A percentile compares a stretch with the other conserved stretches of the same genome.
phyloP scores from a whole-genome alignment of 2,329 filamentous ascomycete genomes.

The Fusarium neocosmosporiellum region DNA sequence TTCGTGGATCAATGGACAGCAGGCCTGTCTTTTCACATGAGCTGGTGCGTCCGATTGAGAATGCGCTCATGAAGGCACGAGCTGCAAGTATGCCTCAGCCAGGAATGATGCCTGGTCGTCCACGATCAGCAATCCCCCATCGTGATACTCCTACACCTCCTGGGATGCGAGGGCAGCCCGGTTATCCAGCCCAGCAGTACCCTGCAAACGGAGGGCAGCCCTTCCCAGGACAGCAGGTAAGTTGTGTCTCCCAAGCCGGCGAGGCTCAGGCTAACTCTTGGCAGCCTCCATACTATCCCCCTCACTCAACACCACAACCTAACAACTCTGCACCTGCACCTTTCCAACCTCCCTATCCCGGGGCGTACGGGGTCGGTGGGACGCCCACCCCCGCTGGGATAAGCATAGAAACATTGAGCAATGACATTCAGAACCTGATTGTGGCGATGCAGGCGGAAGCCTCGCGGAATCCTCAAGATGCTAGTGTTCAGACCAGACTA shows the following conservation, averaged over 20 bases:
- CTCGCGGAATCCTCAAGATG: slow-evolving; percentile 80
- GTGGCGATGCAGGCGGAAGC: slow-evolving; percentile 77
- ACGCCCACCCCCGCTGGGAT: slow-evolving; percentile 56
- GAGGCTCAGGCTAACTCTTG: slow-evolving; percentile 5
- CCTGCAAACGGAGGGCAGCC: slow-evolving; percentile 48
- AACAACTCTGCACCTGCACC: slow-evolving; percentile 49
- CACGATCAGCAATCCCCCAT: slow-evolving; percentile 68
- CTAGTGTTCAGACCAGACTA: slow-evolving; percentile 79
- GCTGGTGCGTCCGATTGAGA: slow-evolving; percentile 90
- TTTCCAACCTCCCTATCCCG: slow-evolving; percentile 56
- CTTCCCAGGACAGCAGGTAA: slow-evolving; percentile 45
- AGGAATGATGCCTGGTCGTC: slow-evolving; percentile 57
- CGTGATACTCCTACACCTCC: slow-evolving; percentile 82
- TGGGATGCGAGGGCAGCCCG: slow-evolving; percentile 49
- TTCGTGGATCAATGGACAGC: slow-evolving; percentile 92
- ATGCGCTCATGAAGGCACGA: slow-evolving; percentile 86
- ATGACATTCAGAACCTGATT: slow-evolving; percentile 85
- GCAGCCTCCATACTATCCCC: slow-evolving; percentile 47
- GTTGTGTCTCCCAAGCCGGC: slow-evolving; percentile 4
- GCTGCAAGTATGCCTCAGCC: slow-evolving; percentile 68
- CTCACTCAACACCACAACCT: slow-evolving; percentile 55
- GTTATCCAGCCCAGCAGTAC: slow-evolving; percentile 44
- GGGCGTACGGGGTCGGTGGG: slow-evolving; percentile 50
- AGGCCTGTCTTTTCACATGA: slow-evolving; percentile 91
- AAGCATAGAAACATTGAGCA: slow-evolving; percentile 80